Conservation (phyloP, 176 grass and related monocot species). For the Oryza nivara region DNA sequence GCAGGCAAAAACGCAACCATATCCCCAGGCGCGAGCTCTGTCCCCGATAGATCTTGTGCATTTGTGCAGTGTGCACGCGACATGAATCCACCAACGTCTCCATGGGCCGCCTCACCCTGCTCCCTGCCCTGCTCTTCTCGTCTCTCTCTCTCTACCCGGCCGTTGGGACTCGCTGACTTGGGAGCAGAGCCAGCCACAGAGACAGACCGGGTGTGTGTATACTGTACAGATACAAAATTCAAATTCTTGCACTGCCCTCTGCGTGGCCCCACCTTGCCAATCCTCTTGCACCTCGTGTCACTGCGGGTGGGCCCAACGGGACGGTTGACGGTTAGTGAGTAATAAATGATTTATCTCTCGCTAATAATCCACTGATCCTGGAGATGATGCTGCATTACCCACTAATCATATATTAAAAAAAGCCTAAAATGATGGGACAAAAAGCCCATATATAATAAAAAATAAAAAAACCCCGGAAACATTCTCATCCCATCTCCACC, state of each 20-base stretch:
- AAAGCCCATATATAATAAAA: not conserved
- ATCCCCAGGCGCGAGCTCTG: too few species aligned
- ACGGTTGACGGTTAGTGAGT: too few species aligned
- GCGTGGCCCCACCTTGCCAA: not conserved
- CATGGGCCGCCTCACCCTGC: not conserved
- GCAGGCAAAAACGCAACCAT: too few species aligned
- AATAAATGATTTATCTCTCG: too few species aligned
- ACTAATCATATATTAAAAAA: not conserved
- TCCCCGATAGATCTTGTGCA: not conserved
- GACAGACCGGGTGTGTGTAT: not conserved
- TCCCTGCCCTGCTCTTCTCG: not conserved
- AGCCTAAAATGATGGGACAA: not conserved
- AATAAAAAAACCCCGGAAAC: not conserved
- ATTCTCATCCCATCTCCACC: conserved; percentile 4
- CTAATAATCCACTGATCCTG: not conserved
- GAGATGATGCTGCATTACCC: not conserved
- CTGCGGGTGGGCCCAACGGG: too few species aligned
- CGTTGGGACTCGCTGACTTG: conserved; percentile 10
- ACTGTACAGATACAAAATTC: conserved; percentile 30
- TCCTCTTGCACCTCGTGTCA: not conserved
- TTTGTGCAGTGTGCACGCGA: not conserved
- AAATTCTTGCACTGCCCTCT: not conserved
- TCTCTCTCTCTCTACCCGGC: not conserved
- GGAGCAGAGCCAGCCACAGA: not conserved
- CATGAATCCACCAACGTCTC: conserved; percentile 27